These are phyloP conservation scores for Phytophthora kernoviae DNA, from an alignment of 352 stramenopile species.

Conservation along the genomic window DNA sequence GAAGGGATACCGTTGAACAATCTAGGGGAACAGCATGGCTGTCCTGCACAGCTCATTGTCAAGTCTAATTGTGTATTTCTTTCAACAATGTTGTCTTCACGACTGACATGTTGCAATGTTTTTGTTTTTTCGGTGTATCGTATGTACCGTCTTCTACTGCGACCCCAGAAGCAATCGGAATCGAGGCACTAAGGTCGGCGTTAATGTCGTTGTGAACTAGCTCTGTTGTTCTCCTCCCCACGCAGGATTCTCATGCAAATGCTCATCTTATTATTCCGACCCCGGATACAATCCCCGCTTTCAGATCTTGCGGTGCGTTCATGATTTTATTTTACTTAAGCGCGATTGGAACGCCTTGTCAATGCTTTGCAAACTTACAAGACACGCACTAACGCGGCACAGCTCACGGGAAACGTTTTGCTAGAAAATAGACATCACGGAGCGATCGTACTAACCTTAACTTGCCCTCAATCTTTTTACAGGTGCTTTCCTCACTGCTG, in stretches of 20 bases:
- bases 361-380: neutral
- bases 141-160: neutral
- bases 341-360: neutral
- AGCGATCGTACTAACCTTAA: conserved; percentile 4
- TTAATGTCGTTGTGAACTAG: neutral
- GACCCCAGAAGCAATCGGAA: conserved; percentile 50
- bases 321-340: neutral
- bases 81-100: neutral
- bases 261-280: neutral
- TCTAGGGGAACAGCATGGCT: no score
- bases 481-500: conserved; percentile 62
- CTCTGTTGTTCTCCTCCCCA: neutral
- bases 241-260: neutral
- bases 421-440: conserved; percentile 3
- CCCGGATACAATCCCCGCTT: neutral
- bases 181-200: conserved; percentile 46
- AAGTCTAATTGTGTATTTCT: neutral
- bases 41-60: no score
- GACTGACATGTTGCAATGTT: conserved; percentile 6
- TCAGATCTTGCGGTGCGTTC: neutral
- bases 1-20: no score
- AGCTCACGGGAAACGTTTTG: neutral
- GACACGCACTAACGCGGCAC: neutral
- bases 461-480: neutral
- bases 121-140: neutral